These are phyloP conservation scores for Trypanosomatidae sp. DNA, from an alignment of 208 protist species.

Conservation along the genomic window DNA sequence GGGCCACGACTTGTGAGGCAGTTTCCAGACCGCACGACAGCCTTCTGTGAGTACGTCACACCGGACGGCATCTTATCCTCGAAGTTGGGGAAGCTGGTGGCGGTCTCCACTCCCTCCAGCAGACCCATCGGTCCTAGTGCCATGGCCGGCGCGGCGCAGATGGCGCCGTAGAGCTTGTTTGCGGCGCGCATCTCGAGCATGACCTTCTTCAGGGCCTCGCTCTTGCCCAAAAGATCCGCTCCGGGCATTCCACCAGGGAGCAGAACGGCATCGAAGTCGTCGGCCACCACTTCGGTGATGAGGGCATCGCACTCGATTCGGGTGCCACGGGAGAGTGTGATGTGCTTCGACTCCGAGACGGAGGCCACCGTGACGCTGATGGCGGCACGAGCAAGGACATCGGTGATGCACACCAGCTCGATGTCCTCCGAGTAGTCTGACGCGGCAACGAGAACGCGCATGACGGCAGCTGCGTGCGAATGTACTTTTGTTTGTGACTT, in stretches of 20 bases:
- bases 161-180: slow-evolving; percentile 81
- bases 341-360: slow-evolving; percentile 57
- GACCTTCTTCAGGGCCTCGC: slow-evolving; percentile 64
- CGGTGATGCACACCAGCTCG: slow-evolving; percentile 80
- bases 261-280: slow-evolving; percentile 73
- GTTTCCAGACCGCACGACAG: slow-evolving; percentile 78
- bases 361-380: slow-evolving; percentile 79
- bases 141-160: slow-evolving; percentile 77
- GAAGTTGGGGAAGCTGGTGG: slow-evolving; percentile 79
- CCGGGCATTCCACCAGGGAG: slow-evolving; percentile 81
- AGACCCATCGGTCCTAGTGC: slow-evolving; percentile 68
- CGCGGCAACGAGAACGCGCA: slow-evolving; percentile 78
- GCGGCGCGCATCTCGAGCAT: slow-evolving; percentile 48
- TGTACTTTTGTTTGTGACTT: too few species aligned
- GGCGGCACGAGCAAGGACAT: slow-evolving; percentile 70
- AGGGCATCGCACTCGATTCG: slow-evolving; percentile 56
- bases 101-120: slow-evolving; percentile 67
- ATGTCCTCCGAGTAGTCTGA: slow-evolving; percentile 90
- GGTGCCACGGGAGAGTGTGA: slow-evolving; percentile 60
- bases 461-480: slow-evolving; percentile 10
- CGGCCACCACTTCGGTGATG: slow-evolving; percentile 56
- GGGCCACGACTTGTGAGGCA: slow-evolving; percentile 87
- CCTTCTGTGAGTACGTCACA: slow-evolving; percentile 50
- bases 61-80: slow-evolving; percentile 66
- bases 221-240: slow-evolving; percentile 62